phyloP scores from a whole-genome alignment of 441 rosid species.

The Daphne laureola region DNA sequence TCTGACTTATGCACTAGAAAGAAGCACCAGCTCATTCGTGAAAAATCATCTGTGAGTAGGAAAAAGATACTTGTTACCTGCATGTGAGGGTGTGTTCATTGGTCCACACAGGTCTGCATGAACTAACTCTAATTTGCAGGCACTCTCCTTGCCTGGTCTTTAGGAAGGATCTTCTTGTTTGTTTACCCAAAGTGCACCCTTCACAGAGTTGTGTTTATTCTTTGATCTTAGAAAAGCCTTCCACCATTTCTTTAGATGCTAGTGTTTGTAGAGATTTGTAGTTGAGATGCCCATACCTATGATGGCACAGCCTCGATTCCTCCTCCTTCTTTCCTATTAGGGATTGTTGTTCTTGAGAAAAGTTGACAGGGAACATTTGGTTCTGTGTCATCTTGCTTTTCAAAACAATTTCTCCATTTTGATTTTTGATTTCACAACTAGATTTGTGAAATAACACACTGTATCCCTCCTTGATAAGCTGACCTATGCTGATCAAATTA shows the following conservation, averaged over 20 bases:
- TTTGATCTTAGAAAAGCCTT: too few relatives aligned
- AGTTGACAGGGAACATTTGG: neutral
- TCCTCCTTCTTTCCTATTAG: neutral
- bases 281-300: neutral
- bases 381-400: neutral
- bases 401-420: neutral
- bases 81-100: neutral
- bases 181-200: neutral
- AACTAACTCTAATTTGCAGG: neutral
- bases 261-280: too few relatives aligned
- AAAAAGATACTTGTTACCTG: neutral
- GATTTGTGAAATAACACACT: too few relatives aligned
- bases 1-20: neutral
- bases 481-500: too few relatives aligned
- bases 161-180: neutral
- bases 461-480: too few relatives aligned
- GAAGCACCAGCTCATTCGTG: neutral
- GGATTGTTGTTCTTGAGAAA: too few relatives aligned
- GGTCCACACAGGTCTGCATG: neutral
- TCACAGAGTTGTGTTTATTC: too few relatives aligned
- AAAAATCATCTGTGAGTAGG: neutral
- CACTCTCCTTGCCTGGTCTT: neutral
- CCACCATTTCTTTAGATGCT: neutral
- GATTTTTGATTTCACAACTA: too few relatives aligned
- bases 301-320: neutral